Percentiles rank a stretch among this genome's conserved stretches.
Evolutionary conservation across 306 rosid genomes (phyloP).

Genomic region (Lathyrus aphaca): DNA sequence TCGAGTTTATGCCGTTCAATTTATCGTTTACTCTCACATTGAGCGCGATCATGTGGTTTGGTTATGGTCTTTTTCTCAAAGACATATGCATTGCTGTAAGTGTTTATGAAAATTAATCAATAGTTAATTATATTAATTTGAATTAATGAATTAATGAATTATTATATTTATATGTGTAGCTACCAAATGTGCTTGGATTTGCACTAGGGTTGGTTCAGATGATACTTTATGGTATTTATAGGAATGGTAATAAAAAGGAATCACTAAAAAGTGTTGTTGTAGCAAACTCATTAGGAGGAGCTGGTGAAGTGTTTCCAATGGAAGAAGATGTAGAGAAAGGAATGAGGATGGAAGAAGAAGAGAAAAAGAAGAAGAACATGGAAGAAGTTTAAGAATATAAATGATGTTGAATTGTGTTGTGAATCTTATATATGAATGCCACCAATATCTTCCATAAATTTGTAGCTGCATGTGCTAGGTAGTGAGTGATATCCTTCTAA

Average conservation of each 20-base stretch:
- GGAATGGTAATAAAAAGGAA: constrained; percentile 42
- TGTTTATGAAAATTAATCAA: too few relatives aligned
- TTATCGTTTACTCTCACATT: constrained; percentile 79
- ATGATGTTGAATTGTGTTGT: too few relatives aligned
- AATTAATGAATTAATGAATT: too few relatives aligned
- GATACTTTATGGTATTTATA: constrained; percentile 67
- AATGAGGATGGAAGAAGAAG: not conserved
- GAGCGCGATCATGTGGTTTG: constrained; percentile 89
- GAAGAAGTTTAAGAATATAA: not conserved
- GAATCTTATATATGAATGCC: not conserved
- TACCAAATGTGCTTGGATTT: constrained; percentile 80
- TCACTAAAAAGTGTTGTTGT: constrained; percentile 35
- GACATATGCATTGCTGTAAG: constrained; percentile 80
- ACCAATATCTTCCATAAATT: not conserved
- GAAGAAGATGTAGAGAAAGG: not conserved
- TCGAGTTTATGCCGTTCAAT: constrained; percentile 79
- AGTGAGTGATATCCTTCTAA: not conserved
- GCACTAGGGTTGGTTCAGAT: constrained; percentile 70
- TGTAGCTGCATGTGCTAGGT: not conserved
- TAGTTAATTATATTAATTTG: too few relatives aligned
- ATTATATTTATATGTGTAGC: constrained; percentile 40
- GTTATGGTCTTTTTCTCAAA: constrained; percentile 70
- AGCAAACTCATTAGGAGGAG: constrained; percentile 3
- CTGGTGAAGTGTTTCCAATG: constrained; percentile 1
- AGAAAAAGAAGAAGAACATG: not conserved